Evolutionary conservation across 495 filamentous ascomycete species (phyloP), one percentile per base, ranked within the genome.

Genomic region (Neurospora sp.): DNA sequence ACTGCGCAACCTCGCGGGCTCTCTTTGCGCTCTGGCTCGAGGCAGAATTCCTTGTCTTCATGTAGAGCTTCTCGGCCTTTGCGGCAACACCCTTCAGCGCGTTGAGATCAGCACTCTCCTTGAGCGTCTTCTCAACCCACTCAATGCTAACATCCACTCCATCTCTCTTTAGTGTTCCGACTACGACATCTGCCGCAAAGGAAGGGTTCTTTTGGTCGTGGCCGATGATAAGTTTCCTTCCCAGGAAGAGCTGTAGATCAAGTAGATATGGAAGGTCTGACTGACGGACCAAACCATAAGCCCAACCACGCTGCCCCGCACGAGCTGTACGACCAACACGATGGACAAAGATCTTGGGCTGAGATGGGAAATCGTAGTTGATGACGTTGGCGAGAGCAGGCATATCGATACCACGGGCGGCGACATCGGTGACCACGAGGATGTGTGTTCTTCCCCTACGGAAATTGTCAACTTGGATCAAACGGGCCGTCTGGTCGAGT

Each of bases 301-400:
- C 92, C 96, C 96, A 98, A 71, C 96, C 96, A 69, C 89, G 88
- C 73, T 90, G 90, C 8, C 96, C 96, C 59, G 96, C 96, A 86
- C 96, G 88, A 35, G 96, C 96, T 14, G 96, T 98, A 79, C 96
- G 89, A 74, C 96, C 96, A 38, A 99, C 96, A 77, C 96, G 91
- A 81, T 99, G 96, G 72, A 99, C 91, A 76, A 95, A 98, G 20
- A 98, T 89, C 81, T 99, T 99, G 35, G 96, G 94, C 76, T 98
- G 95, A 6, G 95, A 90, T 4, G 96, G 96, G 77, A 99, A 98
- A 74, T 98, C 94, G 84, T 96, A 99, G 84, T 99, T 98, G 83
- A 99, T 96, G 70, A 98, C 96, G 78, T 99, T 98, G 47, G 93
- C 94, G 12, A 99, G 89, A 40, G 97, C 85, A 0, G 96, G 96